Conservation (phyloP, 768 basidiomycete genomes). For the Antrodiella citrinella region DNA sequence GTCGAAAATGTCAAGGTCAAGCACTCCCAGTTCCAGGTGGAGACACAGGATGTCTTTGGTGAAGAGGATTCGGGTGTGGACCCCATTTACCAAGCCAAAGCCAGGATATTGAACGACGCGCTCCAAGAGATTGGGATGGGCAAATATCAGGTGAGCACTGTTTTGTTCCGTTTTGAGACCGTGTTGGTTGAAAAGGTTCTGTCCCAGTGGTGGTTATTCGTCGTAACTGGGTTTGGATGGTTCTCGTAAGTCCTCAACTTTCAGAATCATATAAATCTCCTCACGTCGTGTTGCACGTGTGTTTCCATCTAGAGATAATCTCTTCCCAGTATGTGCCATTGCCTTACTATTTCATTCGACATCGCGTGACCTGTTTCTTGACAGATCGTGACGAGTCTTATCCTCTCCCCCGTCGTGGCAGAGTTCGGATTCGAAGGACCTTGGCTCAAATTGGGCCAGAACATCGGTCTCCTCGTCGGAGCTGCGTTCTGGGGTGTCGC, state of each 20-base stretch:
- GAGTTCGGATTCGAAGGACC: slow-evolving; percentile 59
- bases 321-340: slow-evolving; percentile 51
- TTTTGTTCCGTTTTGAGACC: background rate
- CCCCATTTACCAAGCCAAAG: slow-evolving; percentile 42
- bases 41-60: slow-evolving; percentile 24
- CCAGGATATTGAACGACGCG: slow-evolving; percentile 35
- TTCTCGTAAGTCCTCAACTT: slow-evolving; percentile 49
- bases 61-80: slow-evolving; percentile 28
- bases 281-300: slow-evolving; percentile 1
- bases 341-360: background rate
- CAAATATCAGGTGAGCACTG: slow-evolving; percentile 37
- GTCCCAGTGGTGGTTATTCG: slow-evolving; percentile 49
- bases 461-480: slow-evolving; percentile 66
- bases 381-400: slow-evolving; percentile 58
- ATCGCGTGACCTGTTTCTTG: background rate
- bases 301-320: slow-evolving; percentile 50
- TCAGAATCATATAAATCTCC: no score
- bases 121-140: slow-evolving; percentile 53
- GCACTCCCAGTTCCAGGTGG: background rate
- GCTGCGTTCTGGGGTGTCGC: slow-evolving; percentile 63
- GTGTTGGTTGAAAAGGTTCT: background rate
- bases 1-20: background rate
- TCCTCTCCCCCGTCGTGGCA: slow-evolving; percentile 53
- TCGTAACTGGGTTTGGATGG: slow-evolving; percentile 70
- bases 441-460: slow-evolving; percentile 61